phyloP scores from a whole-genome alignment of 2,329 filamentous ascomycete species.

The Fusarium sp. region DNA sequence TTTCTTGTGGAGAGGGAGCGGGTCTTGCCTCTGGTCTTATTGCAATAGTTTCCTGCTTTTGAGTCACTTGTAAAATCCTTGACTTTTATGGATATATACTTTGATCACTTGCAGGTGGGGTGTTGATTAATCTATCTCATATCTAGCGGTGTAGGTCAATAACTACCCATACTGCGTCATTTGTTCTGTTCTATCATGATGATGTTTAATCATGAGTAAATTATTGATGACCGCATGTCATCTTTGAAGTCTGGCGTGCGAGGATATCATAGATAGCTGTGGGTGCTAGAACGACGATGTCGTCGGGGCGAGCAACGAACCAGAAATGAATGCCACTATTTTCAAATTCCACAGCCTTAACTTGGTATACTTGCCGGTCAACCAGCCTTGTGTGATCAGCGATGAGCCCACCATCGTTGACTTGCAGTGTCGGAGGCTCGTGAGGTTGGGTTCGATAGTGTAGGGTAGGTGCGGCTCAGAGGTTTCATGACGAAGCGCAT shows the following conservation, averaged over 20 bases:
- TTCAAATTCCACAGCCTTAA: not conserved
- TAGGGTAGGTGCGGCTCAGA: not conserved
- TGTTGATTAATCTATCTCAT: not conserved
- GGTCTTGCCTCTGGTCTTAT: not conserved
- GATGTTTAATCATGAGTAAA: not conserved
- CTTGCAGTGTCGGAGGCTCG: not conserved
- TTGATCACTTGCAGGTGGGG: not conserved
- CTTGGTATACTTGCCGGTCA: not conserved
- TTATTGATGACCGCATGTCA: not conserved
- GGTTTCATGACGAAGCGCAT: not conserved
- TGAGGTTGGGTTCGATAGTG: not conserved
- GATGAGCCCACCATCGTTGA: not conserved
- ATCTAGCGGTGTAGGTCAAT: conserved; percentile 4
- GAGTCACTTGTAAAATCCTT: not conserved
- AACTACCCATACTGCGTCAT: not conserved
- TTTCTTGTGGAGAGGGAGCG: not conserved
- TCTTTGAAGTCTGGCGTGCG: too few relatives aligned
- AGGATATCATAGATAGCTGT: not conserved
- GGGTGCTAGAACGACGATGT: not conserved
- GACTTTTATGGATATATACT: not conserved
- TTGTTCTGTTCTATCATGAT: not conserved
- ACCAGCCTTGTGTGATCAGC: not conserved
- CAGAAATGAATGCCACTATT: too few relatives aligned
- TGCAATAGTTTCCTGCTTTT: not conserved
- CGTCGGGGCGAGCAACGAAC: not conserved